Conservation (phyloP, 345 rosid genomes). For the Hevea brasiliensis region DNA sequence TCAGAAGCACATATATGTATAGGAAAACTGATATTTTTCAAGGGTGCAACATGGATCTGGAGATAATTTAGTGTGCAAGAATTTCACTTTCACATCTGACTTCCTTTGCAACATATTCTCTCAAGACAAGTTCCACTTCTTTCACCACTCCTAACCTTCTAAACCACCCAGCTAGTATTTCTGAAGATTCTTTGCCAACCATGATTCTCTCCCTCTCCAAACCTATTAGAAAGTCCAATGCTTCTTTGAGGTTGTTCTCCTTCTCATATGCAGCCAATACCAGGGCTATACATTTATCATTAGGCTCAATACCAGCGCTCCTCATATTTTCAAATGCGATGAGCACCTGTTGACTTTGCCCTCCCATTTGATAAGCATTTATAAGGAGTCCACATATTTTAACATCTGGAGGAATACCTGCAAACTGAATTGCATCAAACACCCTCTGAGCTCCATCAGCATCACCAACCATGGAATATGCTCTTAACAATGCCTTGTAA, state of each 20-base stretch:
- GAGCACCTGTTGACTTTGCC: conserved; percentile 57
- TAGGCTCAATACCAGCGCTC: conserved; percentile 68
- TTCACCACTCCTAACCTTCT: conserved; percentile 66
- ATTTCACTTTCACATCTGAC: not conserved
- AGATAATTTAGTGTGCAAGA: not conserved
- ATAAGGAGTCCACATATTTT: conserved; percentile 71
- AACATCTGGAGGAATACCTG: conserved; percentile 70
- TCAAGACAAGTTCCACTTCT: conserved; percentile 63
- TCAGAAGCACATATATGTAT: not conserved
- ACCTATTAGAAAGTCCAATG: conserved; percentile 52
- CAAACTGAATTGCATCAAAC: conserved; percentile 71
- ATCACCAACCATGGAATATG: conserved; percentile 69
- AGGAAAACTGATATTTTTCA: not conserved
- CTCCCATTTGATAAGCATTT: conserved; percentile 61
- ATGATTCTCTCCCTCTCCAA: conserved; percentile 56
- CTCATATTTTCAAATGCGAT: conserved; percentile 73
- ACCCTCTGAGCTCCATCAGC: conserved; percentile 71
- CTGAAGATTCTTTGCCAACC: conserved; percentile 66
- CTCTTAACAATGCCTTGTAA: conserved; percentile 82
- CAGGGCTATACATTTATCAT: conserved; percentile 70
- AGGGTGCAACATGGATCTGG: not conserved
- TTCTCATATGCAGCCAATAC: conserved; percentile 59
- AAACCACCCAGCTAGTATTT: conserved; percentile 63
- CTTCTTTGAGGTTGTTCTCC: conserved; percentile 54
- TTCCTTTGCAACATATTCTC: conserved; percentile 40